phyloP scores from a whole-genome alignment of 495 filamentous ascomycete species.

The Paragyromitra xinjiangensis region DNA sequence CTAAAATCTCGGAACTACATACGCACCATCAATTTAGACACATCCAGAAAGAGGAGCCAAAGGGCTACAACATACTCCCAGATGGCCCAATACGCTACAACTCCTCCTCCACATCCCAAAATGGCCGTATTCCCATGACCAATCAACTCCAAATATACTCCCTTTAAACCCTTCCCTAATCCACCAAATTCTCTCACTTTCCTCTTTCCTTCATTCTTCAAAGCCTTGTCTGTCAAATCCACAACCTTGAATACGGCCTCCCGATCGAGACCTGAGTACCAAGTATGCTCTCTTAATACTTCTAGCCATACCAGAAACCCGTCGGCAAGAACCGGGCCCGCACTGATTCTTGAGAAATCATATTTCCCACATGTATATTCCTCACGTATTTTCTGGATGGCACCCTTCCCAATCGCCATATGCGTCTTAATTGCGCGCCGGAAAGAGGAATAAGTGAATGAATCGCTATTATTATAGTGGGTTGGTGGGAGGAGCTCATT shows the following conservation, averaged over 20 bases:
- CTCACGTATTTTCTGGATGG: not conserved
- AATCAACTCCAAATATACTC: not conserved
- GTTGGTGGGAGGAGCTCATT: not conserved
- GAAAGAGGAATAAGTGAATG: constrained; percentile 8
- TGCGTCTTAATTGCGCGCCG: constrained; percentile 3
- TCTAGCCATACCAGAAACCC: not conserved
- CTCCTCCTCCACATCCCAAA: constrained; percentile 2
- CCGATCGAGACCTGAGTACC: not conserved
- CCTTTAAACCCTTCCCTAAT: not conserved
- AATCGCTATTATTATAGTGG: not conserved
- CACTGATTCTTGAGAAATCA: not conserved
- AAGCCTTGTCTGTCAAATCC: not conserved
- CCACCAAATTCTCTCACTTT: not conserved
- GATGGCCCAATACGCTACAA: constrained; percentile 9
- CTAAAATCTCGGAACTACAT: constrained; percentile 2
- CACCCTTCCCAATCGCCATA: not conserved
- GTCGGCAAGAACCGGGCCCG: not conserved
- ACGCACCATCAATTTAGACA: not conserved
- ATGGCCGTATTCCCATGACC: not conserved
- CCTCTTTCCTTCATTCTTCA: not conserved
- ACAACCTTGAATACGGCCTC: not conserved
- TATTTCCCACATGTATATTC: not conserved
- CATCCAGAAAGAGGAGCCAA: not conserved
- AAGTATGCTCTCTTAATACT: not conserved
- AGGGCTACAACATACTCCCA: not conserved